Conservation (phyloP, 2,329 filamentous ascomycete species). For the Xylaria sp. region DNA sequence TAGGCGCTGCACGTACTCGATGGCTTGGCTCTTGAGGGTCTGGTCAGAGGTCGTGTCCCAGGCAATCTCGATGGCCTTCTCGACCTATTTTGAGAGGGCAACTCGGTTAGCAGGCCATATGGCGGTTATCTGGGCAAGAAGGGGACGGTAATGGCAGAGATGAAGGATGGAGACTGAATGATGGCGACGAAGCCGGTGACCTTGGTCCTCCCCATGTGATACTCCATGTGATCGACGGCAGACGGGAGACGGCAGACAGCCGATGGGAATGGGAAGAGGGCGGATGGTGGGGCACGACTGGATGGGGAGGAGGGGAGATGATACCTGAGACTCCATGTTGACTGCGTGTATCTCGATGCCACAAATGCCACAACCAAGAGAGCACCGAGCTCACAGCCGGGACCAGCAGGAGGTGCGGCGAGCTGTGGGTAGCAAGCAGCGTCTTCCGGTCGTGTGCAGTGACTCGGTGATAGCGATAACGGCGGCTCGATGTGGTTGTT, state of each 20-base stretch:
- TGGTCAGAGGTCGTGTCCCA: slow-evolving; percentile 83
- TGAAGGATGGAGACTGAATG: too few species aligned
- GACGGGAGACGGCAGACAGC: slow-evolving; percentile 40
- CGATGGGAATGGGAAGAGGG: slow-evolving; percentile 41
- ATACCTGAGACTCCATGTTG: slow-evolving; percentile 61
- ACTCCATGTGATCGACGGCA: slow-evolving; percentile 10
- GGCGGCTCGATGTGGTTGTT: slow-evolving; percentile 6
- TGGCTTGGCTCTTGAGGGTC: slow-evolving; percentile 81
- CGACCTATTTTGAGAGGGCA: slow-evolving; percentile 67
- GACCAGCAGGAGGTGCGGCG: slow-evolving; percentile 25
- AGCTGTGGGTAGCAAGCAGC: slow-evolving; percentile 21
- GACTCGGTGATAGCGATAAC: slow-evolving; percentile 11
- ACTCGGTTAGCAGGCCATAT: slow-evolving; percentile 31
- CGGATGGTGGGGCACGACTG: slow-evolving; percentile 31
- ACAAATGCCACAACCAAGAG: slow-evolving; percentile 43
- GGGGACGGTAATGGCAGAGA: slow-evolving; percentile 15
- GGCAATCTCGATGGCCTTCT: slow-evolving; percentile 95
- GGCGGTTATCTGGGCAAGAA: neutral
- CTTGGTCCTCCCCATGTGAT: too few species aligned
- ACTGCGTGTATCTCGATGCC: slow-evolving; percentile 46
- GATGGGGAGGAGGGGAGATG: slow-evolving; percentile 35
- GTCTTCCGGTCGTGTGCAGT: slow-evolving; percentile 10
- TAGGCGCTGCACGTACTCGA: slow-evolving; percentile 81
- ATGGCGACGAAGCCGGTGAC: neutral
- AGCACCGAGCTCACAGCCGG: slow-evolving; percentile 43